phyloP scores from a whole-genome alignment of 331 rosid genomes.

The Pyracantha coccinea region DNA sequence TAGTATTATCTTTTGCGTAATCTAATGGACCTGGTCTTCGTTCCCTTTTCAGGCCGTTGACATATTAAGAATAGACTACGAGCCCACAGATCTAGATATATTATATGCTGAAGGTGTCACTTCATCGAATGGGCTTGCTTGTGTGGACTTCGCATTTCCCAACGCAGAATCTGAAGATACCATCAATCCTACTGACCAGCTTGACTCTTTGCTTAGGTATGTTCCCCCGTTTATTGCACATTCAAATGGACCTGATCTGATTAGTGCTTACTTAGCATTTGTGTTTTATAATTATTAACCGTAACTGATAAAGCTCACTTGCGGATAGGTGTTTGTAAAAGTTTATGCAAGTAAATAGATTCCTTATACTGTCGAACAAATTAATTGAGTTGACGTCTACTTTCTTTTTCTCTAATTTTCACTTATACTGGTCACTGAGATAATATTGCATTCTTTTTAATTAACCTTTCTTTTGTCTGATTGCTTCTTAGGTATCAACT shows the following conservation, averaged over 20 bases:
- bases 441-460: background rate
- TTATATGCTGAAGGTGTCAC: conserved; percentile 94
- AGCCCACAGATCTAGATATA: conserved; percentile 87
- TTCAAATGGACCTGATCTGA: background rate
- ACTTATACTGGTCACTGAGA: background rate
- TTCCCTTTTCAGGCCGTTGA: conserved; percentile 58
- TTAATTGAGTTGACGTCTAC: background rate
- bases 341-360: background rate
- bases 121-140: conserved; percentile 90
- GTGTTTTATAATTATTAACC: background rate
- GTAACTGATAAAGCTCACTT: background rate
- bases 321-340: background rate
- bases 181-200: conserved; percentile 43
- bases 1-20: background rate
- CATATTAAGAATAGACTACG: conserved; percentile 76
- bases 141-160: conserved; percentile 92
- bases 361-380: background rate
- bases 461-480: conserved; percentile 10
- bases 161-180: conserved; percentile 51
- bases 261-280: background rate
- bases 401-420: background rate
- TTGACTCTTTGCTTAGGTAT: conserved; percentile 63
- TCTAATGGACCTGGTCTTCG: background rate
- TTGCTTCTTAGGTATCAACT: conserved; percentile 73
- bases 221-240: conserved; percentile 11